Evolutionary conservation across 306 rosid species (phyloP).

Genomic region (Macrotyloma uniflorum): DNA sequence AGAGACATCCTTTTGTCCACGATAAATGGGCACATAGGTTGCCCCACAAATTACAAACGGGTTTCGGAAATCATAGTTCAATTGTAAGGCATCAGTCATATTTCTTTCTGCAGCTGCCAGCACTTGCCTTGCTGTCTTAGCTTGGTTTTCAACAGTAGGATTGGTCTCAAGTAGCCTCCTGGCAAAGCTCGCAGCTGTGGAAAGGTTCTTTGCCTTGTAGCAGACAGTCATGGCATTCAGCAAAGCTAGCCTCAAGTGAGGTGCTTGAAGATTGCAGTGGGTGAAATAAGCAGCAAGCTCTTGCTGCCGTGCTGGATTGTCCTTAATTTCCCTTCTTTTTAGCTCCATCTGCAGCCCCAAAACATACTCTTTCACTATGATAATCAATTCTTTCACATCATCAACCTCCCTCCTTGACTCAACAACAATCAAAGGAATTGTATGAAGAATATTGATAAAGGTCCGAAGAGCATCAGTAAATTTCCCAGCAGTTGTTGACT

Average conservation of each 20-base stretch:
- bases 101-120: constrained; percentile 90
- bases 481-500: constrained; percentile 79
- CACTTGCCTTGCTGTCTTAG: constrained; percentile 86
- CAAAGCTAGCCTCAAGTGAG: constrained; percentile 92
- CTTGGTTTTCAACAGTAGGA: constrained; percentile 80
- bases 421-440: constrained; percentile 82
- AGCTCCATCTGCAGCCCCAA: constrained; percentile 83
- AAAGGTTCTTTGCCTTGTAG: constrained; percentile 82
- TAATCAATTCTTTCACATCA: constrained; percentile 84
- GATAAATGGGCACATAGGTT: constrained; percentile 84
- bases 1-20: constrained; percentile 84
- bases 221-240: constrained; percentile 72
- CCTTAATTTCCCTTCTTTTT: constrained; percentile 75
- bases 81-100: constrained; percentile 70
- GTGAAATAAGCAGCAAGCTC: constrained; percentile 98
- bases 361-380: constrained; percentile 85
- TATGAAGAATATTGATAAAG: constrained; percentile 72
- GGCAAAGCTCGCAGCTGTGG: constrained; percentile 86
- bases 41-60: constrained; percentile 93
- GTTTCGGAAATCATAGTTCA: constrained; percentile 88
- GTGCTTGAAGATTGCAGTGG: constrained; percentile 88
- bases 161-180: constrained; percentile 86
- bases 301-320: constrained; percentile 71
- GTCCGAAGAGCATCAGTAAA: constrained; percentile 72
- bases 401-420: constrained; percentile 95